Evolutionary conservation across 345 rosid genomes (phyloP).

Genomic region (Eutrema yunnanense): DNA sequence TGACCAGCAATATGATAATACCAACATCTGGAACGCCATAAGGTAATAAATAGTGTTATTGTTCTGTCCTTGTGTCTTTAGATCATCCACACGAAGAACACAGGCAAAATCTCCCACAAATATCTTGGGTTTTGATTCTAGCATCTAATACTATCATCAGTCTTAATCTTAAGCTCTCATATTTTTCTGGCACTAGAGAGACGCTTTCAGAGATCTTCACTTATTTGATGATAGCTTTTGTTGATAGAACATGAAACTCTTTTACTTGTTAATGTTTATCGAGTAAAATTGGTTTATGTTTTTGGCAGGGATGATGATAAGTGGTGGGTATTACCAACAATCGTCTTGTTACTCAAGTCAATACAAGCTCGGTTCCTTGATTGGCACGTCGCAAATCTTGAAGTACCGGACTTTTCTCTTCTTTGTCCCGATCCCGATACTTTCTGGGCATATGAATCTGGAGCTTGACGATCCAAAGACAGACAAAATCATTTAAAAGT

Average conservation of each 20-base stretch:
- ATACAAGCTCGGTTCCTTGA: slow-evolving; percentile 82
- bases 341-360: slow-evolving; percentile 59
- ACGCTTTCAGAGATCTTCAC: no score
- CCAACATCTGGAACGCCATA: slow-evolving; percentile 48
- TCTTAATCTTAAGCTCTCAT: neutral
- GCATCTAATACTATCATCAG: neutral
- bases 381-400: slow-evolving; percentile 93
- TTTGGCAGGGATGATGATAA: slow-evolving; percentile 64
- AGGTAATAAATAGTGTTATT: slow-evolving; percentile 34
- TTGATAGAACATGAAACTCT: neutral
- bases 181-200: no score
- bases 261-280: neutral
- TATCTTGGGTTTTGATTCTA: neutral
- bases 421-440: slow-evolving; percentile 82
- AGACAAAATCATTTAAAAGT: neutral
- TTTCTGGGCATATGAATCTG: slow-evolving; percentile 85
- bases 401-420: slow-evolving; percentile 73
- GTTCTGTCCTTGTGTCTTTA: neutral
- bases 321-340: slow-evolving; percentile 92
- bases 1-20: slow-evolving; percentile 37
- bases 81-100: neutral
- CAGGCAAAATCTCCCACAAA: no score
- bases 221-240: neutral
- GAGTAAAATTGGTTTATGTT: neutral
- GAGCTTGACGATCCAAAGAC: slow-evolving; percentile 37